Evolutionary conservation across 306 rosid species (phyloP).

Genomic region (Castanopsis chinensis): DNA sequence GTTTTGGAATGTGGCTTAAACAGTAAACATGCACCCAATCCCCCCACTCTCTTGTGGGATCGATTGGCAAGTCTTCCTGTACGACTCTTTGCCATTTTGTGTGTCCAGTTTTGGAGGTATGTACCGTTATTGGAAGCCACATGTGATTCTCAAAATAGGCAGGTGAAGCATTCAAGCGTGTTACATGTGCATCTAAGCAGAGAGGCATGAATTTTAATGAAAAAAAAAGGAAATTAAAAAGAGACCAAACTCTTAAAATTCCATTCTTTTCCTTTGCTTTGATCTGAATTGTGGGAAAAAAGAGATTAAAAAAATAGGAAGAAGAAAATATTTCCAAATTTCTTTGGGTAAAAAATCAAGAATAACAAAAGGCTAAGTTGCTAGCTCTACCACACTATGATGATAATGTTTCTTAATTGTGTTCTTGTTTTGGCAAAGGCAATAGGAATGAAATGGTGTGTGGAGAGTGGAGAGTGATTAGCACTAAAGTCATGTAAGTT

Average conservation of each 20-base stretch:
- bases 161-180: not conserved
- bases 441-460: slow-evolving; percentile 20
- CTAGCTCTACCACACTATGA: not conserved
- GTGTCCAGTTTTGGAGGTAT: not conserved
- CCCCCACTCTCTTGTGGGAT: slow-evolving; percentile 8
- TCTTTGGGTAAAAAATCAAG: not conserved
- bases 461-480: slow-evolving; percentile 7
- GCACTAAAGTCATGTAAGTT: not conserved
- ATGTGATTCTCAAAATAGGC: slow-evolving; percentile 8
- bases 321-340: not conserved
- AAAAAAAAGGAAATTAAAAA: not conserved
- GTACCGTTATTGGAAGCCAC: not conserved
- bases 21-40: not conserved
- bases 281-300: not conserved
- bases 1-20: not conserved
- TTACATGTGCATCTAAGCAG: not conserved
- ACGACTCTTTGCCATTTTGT: slow-evolving; percentile 14
- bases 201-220: not conserved
- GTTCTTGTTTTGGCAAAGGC: slow-evolving; percentile 28
- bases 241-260: not conserved
- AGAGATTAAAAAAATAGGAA: not conserved
- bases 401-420: slow-evolving; percentile 23
- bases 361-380: not conserved
- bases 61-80: slow-evolving; percentile 21
- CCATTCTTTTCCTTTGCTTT: not conserved